Evolutionary conservation across 1,284 basidiomycete species (phyloP).

Genomic region (Coniophora puteana): DNA sequence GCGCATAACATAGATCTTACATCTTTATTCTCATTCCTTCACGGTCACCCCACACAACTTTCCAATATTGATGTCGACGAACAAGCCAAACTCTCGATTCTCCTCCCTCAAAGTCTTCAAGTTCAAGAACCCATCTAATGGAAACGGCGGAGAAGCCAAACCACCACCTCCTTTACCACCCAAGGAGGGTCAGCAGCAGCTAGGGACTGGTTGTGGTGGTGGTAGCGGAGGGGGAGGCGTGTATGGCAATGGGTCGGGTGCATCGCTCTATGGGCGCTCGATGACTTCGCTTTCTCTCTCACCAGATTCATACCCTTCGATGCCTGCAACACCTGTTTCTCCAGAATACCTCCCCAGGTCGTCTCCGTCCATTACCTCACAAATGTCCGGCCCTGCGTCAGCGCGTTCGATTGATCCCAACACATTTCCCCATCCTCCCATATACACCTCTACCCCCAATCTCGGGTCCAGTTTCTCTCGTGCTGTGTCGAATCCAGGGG

Average conservation of each 20-base stretch:
- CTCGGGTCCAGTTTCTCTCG: too few relatives aligned
- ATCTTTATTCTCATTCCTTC: too few relatives aligned
- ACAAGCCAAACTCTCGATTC: slow-evolving; percentile 43
- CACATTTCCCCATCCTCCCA: slow-evolving; percentile 28
- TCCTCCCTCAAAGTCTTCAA: slow-evolving; percentile 61
- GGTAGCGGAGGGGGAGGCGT: too few relatives aligned
- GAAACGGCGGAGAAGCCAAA: slow-evolving; percentile 11
- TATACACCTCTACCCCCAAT: slow-evolving; percentile 18
- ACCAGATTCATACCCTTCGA: slow-evolving; percentile 34
- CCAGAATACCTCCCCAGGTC: slow-evolving; percentile 21
- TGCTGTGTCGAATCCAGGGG: too few relatives aligned
- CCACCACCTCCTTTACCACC: slow-evolving; percentile 61
- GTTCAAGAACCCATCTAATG: slow-evolving; percentile 23
- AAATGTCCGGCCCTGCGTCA: slow-evolving; percentile 24
- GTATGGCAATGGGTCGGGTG: slow-evolving; percentile 18
- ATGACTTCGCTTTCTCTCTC: slow-evolving; percentile 49
- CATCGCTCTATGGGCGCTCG: slow-evolving; percentile 45
- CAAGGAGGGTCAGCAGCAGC: slow-evolving; percentile 62
- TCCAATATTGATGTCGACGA: too few relatives aligned
- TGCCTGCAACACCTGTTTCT: slow-evolving; percentile 35
- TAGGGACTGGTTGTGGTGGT: too few relatives aligned
- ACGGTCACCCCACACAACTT: too few relatives aligned
- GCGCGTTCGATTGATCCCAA: slow-evolving; percentile 30
- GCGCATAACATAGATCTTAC: too few relatives aligned
- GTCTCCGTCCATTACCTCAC: slow-evolving; percentile 29